Percentiles rank a stretch among this genome's conserved stretches.
Conservation (phyloP, 345 rosid species). For the Rubroshorea leprosula region DNA sequence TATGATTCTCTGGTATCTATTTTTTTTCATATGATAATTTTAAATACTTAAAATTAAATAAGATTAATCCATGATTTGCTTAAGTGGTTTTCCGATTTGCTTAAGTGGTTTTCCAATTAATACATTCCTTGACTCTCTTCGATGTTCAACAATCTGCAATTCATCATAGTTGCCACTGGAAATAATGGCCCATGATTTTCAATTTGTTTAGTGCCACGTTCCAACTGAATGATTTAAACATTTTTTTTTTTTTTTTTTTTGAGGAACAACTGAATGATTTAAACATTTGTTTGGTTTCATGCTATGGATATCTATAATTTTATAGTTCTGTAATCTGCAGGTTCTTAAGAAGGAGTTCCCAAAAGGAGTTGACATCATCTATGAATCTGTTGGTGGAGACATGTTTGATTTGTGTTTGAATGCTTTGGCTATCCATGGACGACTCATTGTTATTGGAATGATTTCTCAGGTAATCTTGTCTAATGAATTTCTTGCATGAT, state of each 20-base stretch:
- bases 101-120: too few relatives aligned
- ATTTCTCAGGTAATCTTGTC: slow-evolving; percentile 84
- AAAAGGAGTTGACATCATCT: slow-evolving; percentile 73
- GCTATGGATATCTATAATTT: slow-evolving; percentile 1
- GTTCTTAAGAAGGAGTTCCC: slow-evolving; percentile 79
- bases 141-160: too few relatives aligned
- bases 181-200: neutral
- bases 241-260: too few relatives aligned
- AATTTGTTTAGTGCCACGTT: neutral
- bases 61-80: too few relatives aligned
- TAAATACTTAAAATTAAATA: too few relatives aligned
- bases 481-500: slow-evolving; percentile 3
- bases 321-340: slow-evolving; percentile 39
- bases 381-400: slow-evolving; percentile 95
- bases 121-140: too few relatives aligned
- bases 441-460: slow-evolving; percentile 91
- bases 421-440: slow-evolving; percentile 78
- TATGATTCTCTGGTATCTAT: neutral
- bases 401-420: slow-evolving; percentile 84
- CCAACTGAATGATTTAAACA: neutral
- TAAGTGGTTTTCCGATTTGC: too few relatives aligned
- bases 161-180: neutral
- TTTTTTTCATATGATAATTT: too few relatives aligned
- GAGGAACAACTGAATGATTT: too few relatives aligned
- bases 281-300: neutral